Percentiles rank a stretch among this genome's conserved stretches.
phyloP scores from a whole-genome alignment of 1,284 basidiomycete genomes.

The Cystobasidium pallidum region DNA sequence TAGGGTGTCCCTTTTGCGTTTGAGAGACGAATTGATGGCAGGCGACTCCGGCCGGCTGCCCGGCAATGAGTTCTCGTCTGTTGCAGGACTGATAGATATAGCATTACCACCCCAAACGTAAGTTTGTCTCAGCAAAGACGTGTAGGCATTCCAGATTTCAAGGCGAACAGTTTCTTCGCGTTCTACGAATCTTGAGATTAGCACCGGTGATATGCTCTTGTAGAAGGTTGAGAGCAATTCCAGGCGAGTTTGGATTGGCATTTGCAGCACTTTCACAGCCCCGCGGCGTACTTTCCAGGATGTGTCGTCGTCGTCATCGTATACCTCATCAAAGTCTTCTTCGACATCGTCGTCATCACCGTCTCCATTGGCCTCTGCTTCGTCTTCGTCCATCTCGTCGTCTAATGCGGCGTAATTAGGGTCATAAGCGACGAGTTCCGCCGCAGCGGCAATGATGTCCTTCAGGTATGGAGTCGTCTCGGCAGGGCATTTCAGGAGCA shows the following conservation, averaged over 20 bases:
- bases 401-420: slow-evolving; percentile 84
- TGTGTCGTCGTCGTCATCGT: slow-evolving; percentile 98
- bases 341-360: slow-evolving; percentile 66
- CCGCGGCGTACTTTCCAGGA: slow-evolving; percentile 96
- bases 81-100: neutral
- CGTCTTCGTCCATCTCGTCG: slow-evolving; percentile 66
- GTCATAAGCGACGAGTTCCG: slow-evolving; percentile 85
- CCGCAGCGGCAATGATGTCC: slow-evolving; percentile 70
- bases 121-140: slow-evolving; percentile 54
- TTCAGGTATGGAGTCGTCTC: slow-evolving; percentile 76
- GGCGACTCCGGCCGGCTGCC: slow-evolving; percentile 34
- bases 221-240: slow-evolving; percentile 80
- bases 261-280: slow-evolving; percentile 83
- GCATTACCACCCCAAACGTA: slow-evolving; percentile 35
- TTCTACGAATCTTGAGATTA: slow-evolving; percentile 89
- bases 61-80: neutral
- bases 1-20: slow-evolving; percentile 53
- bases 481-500: slow-evolving; percentile 78
- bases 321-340: slow-evolving; percentile 55
- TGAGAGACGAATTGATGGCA: slow-evolving; percentile 45
- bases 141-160: slow-evolving; percentile 88
- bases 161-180: slow-evolving; percentile 94
- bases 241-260: slow-evolving; percentile 82
- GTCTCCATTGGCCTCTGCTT: slow-evolving; percentile 56
- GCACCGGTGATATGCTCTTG: slow-evolving; percentile 78